phyloP scores from a whole-genome alignment of 2,329 filamentous ascomycete genomes.

The Ceratocystis diversiconidia region DNA sequence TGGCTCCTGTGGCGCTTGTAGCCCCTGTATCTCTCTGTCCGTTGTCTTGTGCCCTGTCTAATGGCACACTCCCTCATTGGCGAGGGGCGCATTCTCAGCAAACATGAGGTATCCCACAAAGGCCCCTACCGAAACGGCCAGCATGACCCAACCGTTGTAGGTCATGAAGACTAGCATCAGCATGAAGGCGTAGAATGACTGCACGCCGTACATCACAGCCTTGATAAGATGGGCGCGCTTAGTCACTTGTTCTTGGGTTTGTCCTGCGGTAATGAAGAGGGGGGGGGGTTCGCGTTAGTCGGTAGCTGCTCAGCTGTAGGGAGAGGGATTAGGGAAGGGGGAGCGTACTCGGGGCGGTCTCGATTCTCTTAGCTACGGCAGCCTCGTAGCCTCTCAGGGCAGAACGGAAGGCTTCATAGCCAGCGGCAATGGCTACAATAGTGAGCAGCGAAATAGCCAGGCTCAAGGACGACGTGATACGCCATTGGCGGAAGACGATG shows the following conservation, averaged over 20 bases:
- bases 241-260: conserved; percentile 46
- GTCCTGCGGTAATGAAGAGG: conserved; percentile 45
- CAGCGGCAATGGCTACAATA: conserved; percentile 71
- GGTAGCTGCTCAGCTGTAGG: not conserved
- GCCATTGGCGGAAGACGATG: conserved; percentile 90
- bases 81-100: conserved; percentile 51
- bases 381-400: conserved; percentile 63
- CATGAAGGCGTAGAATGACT: conserved; percentile 98
- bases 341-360: conserved; percentile 42
- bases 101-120: conserved; percentile 81
- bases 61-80: conserved; percentile 86
- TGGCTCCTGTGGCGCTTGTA: not conserved
- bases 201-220: conserved; percentile 70
- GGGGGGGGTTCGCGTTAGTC: not conserved
- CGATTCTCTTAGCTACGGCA: conserved; percentile 33
- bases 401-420: conserved; percentile 80
- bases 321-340: not conserved
- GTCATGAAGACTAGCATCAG: conserved; percentile 99
- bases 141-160: conserved; percentile 98
- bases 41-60: conserved; percentile 29
- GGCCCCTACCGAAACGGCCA: conserved; percentile 74
- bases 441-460: conserved; percentile 71
- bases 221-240: conserved; percentile 64
- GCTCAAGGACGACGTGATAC: conserved; percentile 56
- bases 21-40: not conserved